A percentile compares a stretch with the other conserved stretches of the same genome.
Conservation (phyloP, 1,284 basidiomycete genomes). For the Ceratobasidium sp. region DNA sequence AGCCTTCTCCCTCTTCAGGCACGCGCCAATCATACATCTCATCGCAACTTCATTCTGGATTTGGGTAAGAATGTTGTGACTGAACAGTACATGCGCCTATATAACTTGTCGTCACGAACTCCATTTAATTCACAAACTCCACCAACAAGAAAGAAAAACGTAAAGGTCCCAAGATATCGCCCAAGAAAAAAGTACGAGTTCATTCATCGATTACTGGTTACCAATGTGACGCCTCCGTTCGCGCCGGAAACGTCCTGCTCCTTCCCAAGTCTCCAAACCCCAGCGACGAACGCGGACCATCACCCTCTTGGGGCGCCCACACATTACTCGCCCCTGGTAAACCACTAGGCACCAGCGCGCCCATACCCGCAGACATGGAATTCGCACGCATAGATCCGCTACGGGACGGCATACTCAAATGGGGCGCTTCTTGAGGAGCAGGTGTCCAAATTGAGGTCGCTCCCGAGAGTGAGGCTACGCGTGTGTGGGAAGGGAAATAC, state of each 20-base stretch:
- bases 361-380: constrained; percentile 37
- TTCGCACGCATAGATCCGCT: constrained; percentile 40
- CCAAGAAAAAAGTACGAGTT: background rate
- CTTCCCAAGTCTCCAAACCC: constrained; percentile 26
- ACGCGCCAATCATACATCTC: too few relatives aligned
- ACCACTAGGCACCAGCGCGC: background rate
- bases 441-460: constrained; percentile 42
- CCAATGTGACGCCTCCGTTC: constrained; percentile 19
- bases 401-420: constrained; percentile 22
- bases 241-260: constrained; percentile 13
- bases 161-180: background rate
- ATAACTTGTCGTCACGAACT: too few relatives aligned
- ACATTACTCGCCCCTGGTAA: constrained; percentile 7
- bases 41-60: too few relatives aligned
- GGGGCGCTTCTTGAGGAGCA: constrained; percentile 31
- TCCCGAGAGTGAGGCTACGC: constrained; percentile 36
- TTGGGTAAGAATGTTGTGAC: too few relatives aligned
- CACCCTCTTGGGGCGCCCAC: constrained; percentile 32
- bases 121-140: background rate
- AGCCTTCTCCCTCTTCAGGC: too few relatives aligned
- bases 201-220: background rate
- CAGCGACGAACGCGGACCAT: background rate
- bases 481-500: constrained; percentile 34
- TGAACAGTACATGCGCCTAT: too few relatives aligned
- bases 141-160: background rate